A percentile compares a stretch with the other conserved stretches of the same genome.
Conservation (phyloP, 1,284 basidiomycete genomes). For the Cutaneotrichosporon spelunceum region DNA sequence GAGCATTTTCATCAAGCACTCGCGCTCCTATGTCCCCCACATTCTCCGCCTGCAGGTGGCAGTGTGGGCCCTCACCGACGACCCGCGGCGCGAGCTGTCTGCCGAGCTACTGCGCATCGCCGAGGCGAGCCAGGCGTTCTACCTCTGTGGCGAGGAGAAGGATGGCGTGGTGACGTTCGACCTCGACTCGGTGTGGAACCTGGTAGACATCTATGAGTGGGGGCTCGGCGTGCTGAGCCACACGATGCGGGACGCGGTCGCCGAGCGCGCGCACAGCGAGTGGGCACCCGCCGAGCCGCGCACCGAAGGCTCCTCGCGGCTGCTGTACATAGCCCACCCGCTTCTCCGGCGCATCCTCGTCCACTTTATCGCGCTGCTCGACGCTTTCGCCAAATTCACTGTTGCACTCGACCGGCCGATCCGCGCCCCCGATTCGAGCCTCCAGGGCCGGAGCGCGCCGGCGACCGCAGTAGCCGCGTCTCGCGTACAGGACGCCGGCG, state of each 20-base stretch:
- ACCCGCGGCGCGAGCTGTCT: constrained; percentile 25
- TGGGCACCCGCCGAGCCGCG: constrained; percentile 25
- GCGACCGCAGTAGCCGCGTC: constrained; percentile 37
- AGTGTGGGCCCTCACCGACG: constrained; percentile 31
- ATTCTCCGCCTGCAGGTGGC: constrained; percentile 36
- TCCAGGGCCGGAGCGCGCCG: constrained; percentile 25
- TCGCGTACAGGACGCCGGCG: constrained; percentile 27
- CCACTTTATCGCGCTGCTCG: constrained; percentile 30
- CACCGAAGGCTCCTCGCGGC: constrained; percentile 15
- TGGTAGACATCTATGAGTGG: constrained; percentile 42
- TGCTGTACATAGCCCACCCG: constrained; percentile 37
- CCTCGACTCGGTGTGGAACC: constrained; percentile 41
- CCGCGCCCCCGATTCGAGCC: constrained; percentile 27
- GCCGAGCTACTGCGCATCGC: constrained; percentile 35
- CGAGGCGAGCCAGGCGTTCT: constrained; percentile 36
- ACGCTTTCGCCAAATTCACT: constrained; percentile 31
- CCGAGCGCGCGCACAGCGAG: constrained; percentile 27
- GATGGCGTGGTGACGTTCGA: constrained; percentile 32
- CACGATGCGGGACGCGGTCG: constrained; percentile 33
- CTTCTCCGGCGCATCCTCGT: constrained; percentile 26
- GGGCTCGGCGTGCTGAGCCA: constrained; percentile 22
- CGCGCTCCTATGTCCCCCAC: constrained; percentile 22
- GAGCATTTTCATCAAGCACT: constrained; percentile 21
- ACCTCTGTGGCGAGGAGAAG: constrained; percentile 25
- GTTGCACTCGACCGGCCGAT: constrained; percentile 35